Conservation (phyloP, 345 rosid genomes). For the Pelargonium nanum region DNA sequence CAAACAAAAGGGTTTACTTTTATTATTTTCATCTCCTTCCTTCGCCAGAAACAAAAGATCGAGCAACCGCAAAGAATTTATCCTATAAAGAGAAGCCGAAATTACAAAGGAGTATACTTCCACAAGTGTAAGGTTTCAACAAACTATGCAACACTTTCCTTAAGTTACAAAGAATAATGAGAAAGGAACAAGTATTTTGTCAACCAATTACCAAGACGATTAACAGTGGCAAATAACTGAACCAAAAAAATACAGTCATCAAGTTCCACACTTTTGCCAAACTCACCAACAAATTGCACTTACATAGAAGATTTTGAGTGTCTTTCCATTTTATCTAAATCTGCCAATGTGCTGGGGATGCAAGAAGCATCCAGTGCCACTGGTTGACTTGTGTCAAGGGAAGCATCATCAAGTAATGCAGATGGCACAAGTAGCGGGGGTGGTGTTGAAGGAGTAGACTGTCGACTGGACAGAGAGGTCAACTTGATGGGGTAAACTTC, state of each 20-base stretch:
- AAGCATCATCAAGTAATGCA: constrained; percentile 27
- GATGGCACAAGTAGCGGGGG: constrained; percentile 45
- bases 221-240: no score
- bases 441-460: constrained; percentile 46
- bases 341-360: neutral
- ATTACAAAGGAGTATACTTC: no score
- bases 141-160: neutral
- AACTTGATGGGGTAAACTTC: constrained; percentile 47
- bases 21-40: no score
- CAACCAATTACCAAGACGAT: no score
- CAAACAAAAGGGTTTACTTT: no score
- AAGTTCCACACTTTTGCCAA: neutral
- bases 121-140: no score
- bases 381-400: neutral
- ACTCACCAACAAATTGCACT: neutral
- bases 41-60: no score
- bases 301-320: neutral
- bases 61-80: no score
- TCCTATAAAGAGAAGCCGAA: no score
- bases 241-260: no score
- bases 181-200: no score
- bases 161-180: neutral
- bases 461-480: constrained; percentile 26
- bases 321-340: neutral
- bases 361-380: neutral